A percentile compares a stretch with the other conserved stretches of the same genome.
These are phyloP conservation scores for Parastagonospora nodorum DNA, from an alignment of 2,329 filamentous ascomycete genomes.

Conservation along the genomic window DNA sequence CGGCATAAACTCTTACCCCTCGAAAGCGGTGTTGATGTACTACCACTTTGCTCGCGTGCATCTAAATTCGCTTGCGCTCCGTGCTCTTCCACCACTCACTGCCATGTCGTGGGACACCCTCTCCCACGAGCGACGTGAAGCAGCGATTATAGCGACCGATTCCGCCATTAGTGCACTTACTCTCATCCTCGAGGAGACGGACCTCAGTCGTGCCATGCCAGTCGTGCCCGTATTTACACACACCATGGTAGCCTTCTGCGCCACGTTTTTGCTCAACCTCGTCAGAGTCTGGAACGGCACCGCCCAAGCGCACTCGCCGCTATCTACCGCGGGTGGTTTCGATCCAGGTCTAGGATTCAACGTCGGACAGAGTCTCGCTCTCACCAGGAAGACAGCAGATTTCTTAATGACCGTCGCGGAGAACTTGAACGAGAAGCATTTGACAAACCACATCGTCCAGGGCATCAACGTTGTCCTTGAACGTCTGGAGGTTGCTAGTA, in stretches of 20 bases:
- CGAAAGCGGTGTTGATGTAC: conserved; percentile 58
- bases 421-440: conserved; percentile 36
- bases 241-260: conserved; percentile 60
- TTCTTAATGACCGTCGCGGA: conserved; percentile 34
- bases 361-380: conserved; percentile 33
- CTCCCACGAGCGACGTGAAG: conserved; percentile 49
- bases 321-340: conserved; percentile 29
- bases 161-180: conserved; percentile 54
- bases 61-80: conserved; percentile 55
- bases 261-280: conserved; percentile 58
- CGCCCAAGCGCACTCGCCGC: conserved; percentile 31
- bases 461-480: conserved; percentile 35
- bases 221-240: conserved; percentile 59
- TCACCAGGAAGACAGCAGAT: conserved; percentile 30
- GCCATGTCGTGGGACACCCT: conserved; percentile 52
- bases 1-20: conserved; percentile 45
- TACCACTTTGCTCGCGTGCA: conserved; percentile 62
- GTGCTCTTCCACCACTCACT: conserved; percentile 50
- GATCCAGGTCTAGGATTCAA: conserved; percentile 39
- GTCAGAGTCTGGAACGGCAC: conserved; percentile 52
- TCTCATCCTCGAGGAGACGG: conserved; percentile 53
- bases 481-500: conserved; percentile 29
- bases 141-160: conserved; percentile 50
- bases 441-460: conserved; percentile 36
- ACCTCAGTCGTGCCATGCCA: conserved; percentile 49